Base-by-base conservation (phyloP, 495 filamentous ascomycete genomes). In the Trichocladium antarcticum region DNA sequence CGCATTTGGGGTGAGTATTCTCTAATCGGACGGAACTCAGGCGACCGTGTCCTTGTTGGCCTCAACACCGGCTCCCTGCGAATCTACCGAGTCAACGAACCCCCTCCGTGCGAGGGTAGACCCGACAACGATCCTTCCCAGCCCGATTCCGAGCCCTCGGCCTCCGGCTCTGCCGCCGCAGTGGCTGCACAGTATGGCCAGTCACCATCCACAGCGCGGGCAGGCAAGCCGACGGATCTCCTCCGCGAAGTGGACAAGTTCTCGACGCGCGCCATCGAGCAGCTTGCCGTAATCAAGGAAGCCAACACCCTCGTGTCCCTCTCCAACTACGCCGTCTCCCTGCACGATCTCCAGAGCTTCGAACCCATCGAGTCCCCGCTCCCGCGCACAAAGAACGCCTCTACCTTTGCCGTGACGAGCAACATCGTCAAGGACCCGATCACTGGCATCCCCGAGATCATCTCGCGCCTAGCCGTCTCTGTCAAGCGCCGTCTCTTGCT, bases 251-350 rank as follows among this genome's bases (percentile, higher is more conserved):
- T 89, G 24, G 92, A 97, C 52, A 93, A 85, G 68, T 99, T 99
- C 72, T 89, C 89, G 22, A 78, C 83, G 31, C 78, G 84, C 50
- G 81, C 87, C 40, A 81, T 96, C 41, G 89, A 95, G 57, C 88
- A 96, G 69, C 80, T 99, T 5, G 90, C 90, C 24, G 77, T 90
- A 49, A 87, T 99, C 53, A 97, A 97, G 55, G 93, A 95, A 67
- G 87, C 87, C 31, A 89, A 85, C 61, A 79, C 87, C 10, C 77
- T 99, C 39, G 79, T 99, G 37, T 93, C 88, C 4, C 73, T 99
- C 41, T 87, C 87, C 45, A 93, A 95, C 64, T 84, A 79, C 36
- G 79, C 87, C 62, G 80, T 99, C 54, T 83, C 82, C 35, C 79
- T 95, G 28, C 84, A 97, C 64, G 89, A 97, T 63, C 75, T 93